Conservation (phyloP, 2,329 filamentous ascomycete species). For the Penicillium hesseltinei region DNA sequence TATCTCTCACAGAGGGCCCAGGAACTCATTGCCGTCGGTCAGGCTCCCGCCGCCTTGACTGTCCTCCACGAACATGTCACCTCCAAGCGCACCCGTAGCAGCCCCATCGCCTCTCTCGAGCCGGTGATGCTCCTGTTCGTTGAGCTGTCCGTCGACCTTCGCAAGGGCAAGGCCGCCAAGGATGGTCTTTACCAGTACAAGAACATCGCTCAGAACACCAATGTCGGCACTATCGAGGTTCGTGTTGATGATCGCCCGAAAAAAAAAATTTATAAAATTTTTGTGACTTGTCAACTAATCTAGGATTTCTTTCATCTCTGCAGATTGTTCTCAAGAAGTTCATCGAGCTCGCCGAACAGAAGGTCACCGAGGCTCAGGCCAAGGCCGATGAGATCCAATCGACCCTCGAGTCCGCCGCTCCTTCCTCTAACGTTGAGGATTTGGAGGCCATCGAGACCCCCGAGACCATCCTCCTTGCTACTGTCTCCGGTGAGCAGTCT, state of each 20-base stretch:
- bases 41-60: slow-evolving; percentile 85
- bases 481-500: slow-evolving; percentile 96
- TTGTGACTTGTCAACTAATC: background rate
- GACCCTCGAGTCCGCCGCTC: slow-evolving; percentile 70
- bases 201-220: slow-evolving; percentile 99
- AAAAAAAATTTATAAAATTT: background rate
- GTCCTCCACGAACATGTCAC: slow-evolving; percentile 99
- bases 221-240: slow-evolving; percentile 87
- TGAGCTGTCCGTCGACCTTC: slow-evolving; percentile 92
- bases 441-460: slow-evolving; percentile 96
- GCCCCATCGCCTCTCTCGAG: slow-evolving; percentile 91
- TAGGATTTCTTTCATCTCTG: slow-evolving; percentile 33
- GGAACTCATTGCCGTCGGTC: slow-evolving; percentile 96
- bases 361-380: slow-evolving; percentile 91
- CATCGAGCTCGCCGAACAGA: slow-evolving; percentile 93
- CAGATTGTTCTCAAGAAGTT: slow-evolving; percentile 90
- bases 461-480: slow-evolving; percentile 95
- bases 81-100: slow-evolving; percentile 96
- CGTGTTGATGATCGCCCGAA: slow-evolving; percentile 45
- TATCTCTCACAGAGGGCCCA: slow-evolving; percentile 67
- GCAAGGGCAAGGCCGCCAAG: slow-evolving; percentile 98
- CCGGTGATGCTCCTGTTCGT: slow-evolving; percentile 98
- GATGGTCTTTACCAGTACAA: slow-evolving; percentile 99
- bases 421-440: slow-evolving; percentile 80
- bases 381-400: slow-evolving; percentile 96